Conservation (phyloP, 257 asterid genomes). For the Solanum microdontum region DNA sequence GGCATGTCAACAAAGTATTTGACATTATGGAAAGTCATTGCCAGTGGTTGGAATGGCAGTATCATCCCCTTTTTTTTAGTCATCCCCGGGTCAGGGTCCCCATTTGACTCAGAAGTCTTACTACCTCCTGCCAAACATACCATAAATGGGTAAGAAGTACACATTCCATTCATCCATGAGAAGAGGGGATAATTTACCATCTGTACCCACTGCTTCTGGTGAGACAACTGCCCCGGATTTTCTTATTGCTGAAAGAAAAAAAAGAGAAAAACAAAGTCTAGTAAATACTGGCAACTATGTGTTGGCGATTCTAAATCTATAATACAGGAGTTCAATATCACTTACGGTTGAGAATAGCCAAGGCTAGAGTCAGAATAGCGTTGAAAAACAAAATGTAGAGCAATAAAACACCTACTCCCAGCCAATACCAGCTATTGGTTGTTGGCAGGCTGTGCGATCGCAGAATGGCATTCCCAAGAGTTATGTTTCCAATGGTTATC, state of each 20-base stretch:
- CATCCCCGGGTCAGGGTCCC: constrained; percentile 5
- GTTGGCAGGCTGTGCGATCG: constrained; percentile 51
- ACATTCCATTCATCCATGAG: background rate
- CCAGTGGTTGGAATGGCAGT: constrained; percentile 80
- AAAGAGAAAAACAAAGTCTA: background rate
- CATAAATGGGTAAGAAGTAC: background rate
- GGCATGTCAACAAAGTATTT: constrained; percentile 92
- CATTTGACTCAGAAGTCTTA: constrained; percentile 4
- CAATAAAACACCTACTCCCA: constrained; percentile 58
- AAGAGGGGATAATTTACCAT: constrained; percentile 19
- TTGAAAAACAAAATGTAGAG: constrained; percentile 61
- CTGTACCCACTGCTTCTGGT: constrained; percentile 17
- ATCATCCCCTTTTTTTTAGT: constrained; percentile 64
- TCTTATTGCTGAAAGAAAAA: constrained; percentile 39
- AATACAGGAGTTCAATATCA: background rate
- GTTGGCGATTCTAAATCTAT: background rate
- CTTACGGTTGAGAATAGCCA: constrained; percentile 68
- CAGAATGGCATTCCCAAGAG: constrained; percentile 49
- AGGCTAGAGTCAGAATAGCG: constrained; percentile 44
- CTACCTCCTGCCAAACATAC: constrained; percentile 28
- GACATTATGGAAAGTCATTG: constrained; percentile 71
- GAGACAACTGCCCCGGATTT: constrained; percentile 51
- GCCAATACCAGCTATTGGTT: constrained; percentile 63
- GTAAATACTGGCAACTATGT: background rate
- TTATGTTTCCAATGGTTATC: constrained; percentile 22